Base-by-base conservation (phyloP, 2,329 filamentous ascomycete species). In the Cryphonectria radicalis region DNA sequence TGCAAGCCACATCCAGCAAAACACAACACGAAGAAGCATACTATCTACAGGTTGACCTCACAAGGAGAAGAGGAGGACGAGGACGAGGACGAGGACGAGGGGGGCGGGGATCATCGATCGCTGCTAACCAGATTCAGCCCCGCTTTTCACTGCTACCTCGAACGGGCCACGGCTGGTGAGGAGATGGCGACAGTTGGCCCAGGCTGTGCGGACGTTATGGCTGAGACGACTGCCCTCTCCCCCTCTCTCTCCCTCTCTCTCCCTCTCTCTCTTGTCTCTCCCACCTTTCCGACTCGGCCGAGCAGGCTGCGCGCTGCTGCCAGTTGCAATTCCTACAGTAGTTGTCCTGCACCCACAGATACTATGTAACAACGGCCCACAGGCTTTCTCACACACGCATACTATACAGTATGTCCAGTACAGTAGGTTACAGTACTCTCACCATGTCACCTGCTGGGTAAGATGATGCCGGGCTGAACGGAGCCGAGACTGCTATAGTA, bases 261-360 rank as follows among this genome's bases (percentile, higher is more conserved):
- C 13, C 42, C 14, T 25, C 60, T 14, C 28, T 63, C 17, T 7
- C n/a, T 4, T 63, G 10, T 25, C 42, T 28, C 32, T 67, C 22
- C 19, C 65, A 66, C 55, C 37, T 68, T 63, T 43, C 65, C 69
- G 57, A 67, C 40, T 70, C 68, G 68, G 68, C 53, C 68, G 59
- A 40, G 59, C 32, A 37, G 35, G 17, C 19, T 62, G 35, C 59
- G 35, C 59, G 55, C 55, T 57, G 53, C 53, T 57, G 57, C 57
- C 11, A 40, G 8, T 8, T 35, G 22, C 7, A 40, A 40, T n/a
- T 35, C 59, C 59, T 62, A 32, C 25, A 25, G 53, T 59, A 19
- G 28, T 19, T 25, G 55, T 28, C 28, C 25, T 35, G 55, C 25
- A 59, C 55, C 55, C 55, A 59, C 55, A 32, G 6, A 25, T 28